Base-by-base conservation (phyloP, 2,329 filamentous ascomycete species). In the Verticillium alfalfae region DNA sequence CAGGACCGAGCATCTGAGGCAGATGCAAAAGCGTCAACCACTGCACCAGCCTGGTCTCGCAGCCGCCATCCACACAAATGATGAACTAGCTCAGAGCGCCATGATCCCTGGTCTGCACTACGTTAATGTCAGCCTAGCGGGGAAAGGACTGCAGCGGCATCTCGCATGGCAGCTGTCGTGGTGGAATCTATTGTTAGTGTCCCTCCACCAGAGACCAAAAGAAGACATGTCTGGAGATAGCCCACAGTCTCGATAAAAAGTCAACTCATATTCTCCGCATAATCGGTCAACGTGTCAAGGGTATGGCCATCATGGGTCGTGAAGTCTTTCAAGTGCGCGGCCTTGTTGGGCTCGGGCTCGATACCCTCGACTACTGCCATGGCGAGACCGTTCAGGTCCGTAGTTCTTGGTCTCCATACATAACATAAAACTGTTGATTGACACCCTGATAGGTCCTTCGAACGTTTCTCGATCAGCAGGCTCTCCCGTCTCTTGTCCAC, bases 321-420 rank as follows among this genome's bases (percentile, higher is more conserved):
- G 82, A 92, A 57, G 88, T 91, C 49, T 90, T 97, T 85, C 78
- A 85, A 22, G 86, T 86, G 1, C 84, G 87, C 34, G 92, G 92
- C 0, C 81, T 96, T 6, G 77, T 86, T 2, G 89, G 91, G 0
- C 78, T 96, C 2, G 90, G 85, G 0, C 80, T 84, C 22, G 86
- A 90, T 68, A 91, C 88, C 0, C 74, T 96, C 4, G 86, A 90
- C 66, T 81, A 86, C 60, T 92, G 88, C 59, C 84, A 82, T 0
- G 72, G 75, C 1, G 88, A 91, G 69, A 82, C 92, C 18, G 80
- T 13, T 79, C 31, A 70, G 76, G 65, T 79, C 78, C 22, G 22
- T 22, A 66, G 55, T 64, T 61, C 60, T 18, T 22, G 26, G 26
- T 38, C 5, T 18, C 15, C n/a, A 3, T 7, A 7, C 15, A 22